phyloP scores from a whole-genome alignment of 257 asterid species.

The Plantago major region DNA sequence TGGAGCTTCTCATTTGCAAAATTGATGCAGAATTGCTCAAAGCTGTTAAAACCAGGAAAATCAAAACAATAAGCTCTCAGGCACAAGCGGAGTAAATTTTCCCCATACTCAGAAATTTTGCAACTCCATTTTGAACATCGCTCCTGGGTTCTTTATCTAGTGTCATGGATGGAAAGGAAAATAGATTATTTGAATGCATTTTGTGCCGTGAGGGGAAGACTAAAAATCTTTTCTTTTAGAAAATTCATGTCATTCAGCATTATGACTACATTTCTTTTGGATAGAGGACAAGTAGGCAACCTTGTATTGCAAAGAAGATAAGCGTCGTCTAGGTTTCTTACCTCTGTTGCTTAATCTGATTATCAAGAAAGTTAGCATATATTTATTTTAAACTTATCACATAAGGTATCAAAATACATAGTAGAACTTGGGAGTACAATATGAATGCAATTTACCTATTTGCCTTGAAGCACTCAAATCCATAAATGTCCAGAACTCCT shows the following conservation, averaged over 20 bases:
- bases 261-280: no score
- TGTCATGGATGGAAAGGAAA: no score
- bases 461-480: conserved; percentile 90
- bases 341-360: neutral
- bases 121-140: no score
- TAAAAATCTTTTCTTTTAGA: no score
- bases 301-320: neutral
- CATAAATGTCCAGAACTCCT: conserved; percentile 97
- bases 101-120: no score
- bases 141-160: no score
- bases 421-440: conserved; percentile 3
- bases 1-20: conserved; percentile 99
- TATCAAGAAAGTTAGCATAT: neutral
- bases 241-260: no score
- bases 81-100: no score
- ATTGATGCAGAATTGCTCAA: conserved; percentile 99
- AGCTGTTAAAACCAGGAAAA: conserved; percentile 43
- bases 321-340: conserved; percentile 1
- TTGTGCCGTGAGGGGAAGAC: no score
- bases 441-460: conserved; percentile 55
- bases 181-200: no score
- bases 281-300: conserved; percentile 10
- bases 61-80: no score
- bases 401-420: conserved; percentile 2
- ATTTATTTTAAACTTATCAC: neutral